phyloP scores from a whole-genome alignment of 1,284 basidiomycete genomes.

The Taiwanofungus camphoratus region DNA sequence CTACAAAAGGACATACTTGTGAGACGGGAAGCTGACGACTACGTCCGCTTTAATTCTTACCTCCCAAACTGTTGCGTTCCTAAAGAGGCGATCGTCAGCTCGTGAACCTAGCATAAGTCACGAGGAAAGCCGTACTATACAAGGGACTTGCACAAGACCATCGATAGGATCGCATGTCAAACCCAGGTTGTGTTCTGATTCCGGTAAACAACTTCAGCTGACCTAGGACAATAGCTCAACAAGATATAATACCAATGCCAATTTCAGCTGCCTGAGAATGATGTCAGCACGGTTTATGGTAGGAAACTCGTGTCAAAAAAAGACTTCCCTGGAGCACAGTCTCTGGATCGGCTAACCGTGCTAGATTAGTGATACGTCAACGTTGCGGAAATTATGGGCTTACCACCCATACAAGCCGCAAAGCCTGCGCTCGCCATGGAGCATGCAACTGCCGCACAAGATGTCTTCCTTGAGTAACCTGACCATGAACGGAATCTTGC shows the following conservation, averaged over 20 bases:
- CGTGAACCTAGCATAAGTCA: not conserved
- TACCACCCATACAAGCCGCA: slow-evolving; percentile 88
- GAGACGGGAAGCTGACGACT: slow-evolving; percentile 2
- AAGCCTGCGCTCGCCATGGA: slow-evolving; percentile 93
- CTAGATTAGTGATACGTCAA: slow-evolving; percentile 3
- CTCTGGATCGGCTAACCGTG: slow-evolving; percentile 59
- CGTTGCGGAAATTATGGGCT: slow-evolving; percentile 20
- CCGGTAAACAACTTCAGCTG: not conserved
- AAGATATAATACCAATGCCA: slow-evolving; percentile 66
- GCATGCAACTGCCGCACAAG: slow-evolving; percentile 60
- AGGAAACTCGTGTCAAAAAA: not conserved
- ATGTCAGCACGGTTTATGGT: slow-evolving; percentile 10
- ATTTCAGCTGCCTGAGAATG: slow-evolving; percentile 82
- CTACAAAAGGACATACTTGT: slow-evolving; percentile 29
- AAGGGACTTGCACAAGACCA: slow-evolving; percentile 91
- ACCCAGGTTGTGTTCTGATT: slow-evolving; percentile 76
- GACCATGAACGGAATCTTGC: not conserved
- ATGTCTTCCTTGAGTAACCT: slow-evolving; percentile 8
- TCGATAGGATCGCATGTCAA: slow-evolving; percentile 92
- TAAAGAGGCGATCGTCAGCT: slow-evolving; percentile 23
- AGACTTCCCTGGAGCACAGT: slow-evolving; percentile 62
- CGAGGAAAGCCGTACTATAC: slow-evolving; percentile 58
- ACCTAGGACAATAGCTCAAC: not conserved
- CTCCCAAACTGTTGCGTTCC: slow-evolving; percentile 86
- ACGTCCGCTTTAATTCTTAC: slow-evolving; percentile 37